Base-by-base conservation (phyloP, 2,329 filamentous ascomycete species). In the Chrysosporium queenslandicum region DNA sequence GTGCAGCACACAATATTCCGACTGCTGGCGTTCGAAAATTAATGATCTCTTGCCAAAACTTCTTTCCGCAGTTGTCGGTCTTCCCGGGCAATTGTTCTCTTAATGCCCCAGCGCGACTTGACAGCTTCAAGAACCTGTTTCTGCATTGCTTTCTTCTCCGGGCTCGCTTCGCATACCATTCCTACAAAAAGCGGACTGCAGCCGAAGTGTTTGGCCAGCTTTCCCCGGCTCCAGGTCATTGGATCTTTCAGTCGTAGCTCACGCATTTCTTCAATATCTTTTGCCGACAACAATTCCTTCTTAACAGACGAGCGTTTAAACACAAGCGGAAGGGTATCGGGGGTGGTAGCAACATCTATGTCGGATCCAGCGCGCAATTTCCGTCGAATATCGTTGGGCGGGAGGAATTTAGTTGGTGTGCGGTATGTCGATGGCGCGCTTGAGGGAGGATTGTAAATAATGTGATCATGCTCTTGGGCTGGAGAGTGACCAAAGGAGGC, bases 391-490 rank as follows among this genome's bases (percentile, higher is more conserved):
- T 85, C 82, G 57, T 73, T 70, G 50, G 71, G 63, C 4, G 82
- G 82, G 6, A 85, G 72, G 64, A 85, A 85, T 58, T 82, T 81
- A 25, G 74, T 68, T 1, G 82, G 82, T 1, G 82, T 85, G 63
- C 82, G 78, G 61, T 80, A 81, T 21, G 80, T 75, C 55, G 74
- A 80, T 6, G 82, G 81, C 5, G 78, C 75, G 25, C 79, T 78
- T 5, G 80, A 79, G 0, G 82, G 82, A 32, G 82, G 82, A 59
- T 85, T 85, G 73, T 80, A 80, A 63, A 85, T 74, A 63, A 82
- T 80, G 61, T 78, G 75, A 53, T 79, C 74, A 55, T 69, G 68
- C 18, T 61, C 56, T 55, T 69, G 64, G 18, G 60, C 60, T 4
- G 71, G 65, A 8, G 60, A 58, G 12, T 65, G 60, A 14, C 66